These are phyloP conservation scores for Raddia guianensis DNA, from an alignment of 176 grass and related monocot genomes.

Conservation along the genomic window DNA sequence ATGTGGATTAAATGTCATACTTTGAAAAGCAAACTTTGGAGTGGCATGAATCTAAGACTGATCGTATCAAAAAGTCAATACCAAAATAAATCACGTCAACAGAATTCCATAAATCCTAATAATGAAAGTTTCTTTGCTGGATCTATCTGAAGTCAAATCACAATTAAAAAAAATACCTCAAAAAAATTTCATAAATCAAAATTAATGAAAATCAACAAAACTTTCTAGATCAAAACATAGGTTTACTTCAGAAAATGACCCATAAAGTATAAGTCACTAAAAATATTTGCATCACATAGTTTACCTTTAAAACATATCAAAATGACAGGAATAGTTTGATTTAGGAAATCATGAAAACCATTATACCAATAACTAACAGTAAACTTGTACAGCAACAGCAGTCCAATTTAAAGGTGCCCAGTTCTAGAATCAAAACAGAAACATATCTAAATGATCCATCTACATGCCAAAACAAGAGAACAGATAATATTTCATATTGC, in stretches of 20 bases:
- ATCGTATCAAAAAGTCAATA: not conserved
- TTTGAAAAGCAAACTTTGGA: no score
- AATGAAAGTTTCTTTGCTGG: not conserved
- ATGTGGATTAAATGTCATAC: no score
- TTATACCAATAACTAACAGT: not conserved
- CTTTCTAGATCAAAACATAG: not conserved
- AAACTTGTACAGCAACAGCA: not conserved
- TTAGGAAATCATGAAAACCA: not conserved
- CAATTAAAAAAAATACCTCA: not conserved
- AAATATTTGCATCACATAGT: no score
- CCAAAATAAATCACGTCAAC: not conserved
- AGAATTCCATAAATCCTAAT: not conserved
- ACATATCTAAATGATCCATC: not conserved
- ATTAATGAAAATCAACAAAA: not conserved
- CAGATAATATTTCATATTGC: slow-evolving; percentile 5
- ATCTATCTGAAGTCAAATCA: not conserved
- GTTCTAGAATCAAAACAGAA: not conserved
- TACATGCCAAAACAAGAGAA: slow-evolving; percentile 1
- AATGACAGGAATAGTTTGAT: not conserved
- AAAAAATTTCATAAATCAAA: not conserved
- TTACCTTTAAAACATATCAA: not conserved
- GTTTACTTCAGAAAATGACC: not conserved
- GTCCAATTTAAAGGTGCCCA: not conserved
- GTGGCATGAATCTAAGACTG: no score
- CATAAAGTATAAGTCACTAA: not conserved